These are phyloP conservation scores for Arachnopeziza araneosa DNA, from an alignment of 2,329 filamentous ascomycete genomes.

Conservation along the genomic window DNA sequence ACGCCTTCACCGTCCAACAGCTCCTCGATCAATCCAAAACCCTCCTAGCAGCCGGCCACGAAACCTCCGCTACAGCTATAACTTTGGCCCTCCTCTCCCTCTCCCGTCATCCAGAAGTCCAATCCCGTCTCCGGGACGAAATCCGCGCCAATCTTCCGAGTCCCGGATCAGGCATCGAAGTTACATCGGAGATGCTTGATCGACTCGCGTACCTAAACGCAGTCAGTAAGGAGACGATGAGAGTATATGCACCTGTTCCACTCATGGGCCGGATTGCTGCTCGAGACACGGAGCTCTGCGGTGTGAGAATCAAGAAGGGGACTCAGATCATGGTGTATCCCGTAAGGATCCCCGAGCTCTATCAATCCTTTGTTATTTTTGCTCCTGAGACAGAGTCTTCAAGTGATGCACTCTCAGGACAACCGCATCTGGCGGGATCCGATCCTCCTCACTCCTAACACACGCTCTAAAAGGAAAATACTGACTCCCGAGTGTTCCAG, in stretches of 20 bases:
- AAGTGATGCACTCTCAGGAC: too few relatives aligned
- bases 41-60: conserved; percentile 74
- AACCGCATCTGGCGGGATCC: too few relatives aligned
- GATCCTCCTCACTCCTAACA: too few relatives aligned
- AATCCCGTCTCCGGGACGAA: conserved; percentile 61
- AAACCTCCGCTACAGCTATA: conserved; percentile 63
- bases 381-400: too few relatives aligned
- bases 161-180: conserved; percentile 34
- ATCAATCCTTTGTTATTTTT: too few relatives aligned
- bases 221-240: conserved; percentile 68
- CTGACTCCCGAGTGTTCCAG: too few relatives aligned
- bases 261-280: conserved; percentile 61
- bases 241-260: conserved; percentile 64
- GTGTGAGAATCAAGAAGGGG: conserved; percentile 59
- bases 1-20: conserved; percentile 67
- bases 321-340: conserved; percentile 61
- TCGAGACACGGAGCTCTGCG: conserved; percentile 57
- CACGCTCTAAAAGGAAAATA: too few relatives aligned
- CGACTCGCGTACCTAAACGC: conserved; percentile 71
- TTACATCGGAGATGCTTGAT: conserved; percentile 56
- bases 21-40: conserved; percentile 83
- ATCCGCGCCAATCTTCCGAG: conserved; percentile 55
- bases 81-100: conserved; percentile 69
- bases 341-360: too few relatives aligned
- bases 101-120: conserved; percentile 43